These are phyloP conservation scores for Aspergillus quadrilineatus DNA, from an alignment of 2,329 filamentous ascomycete genomes.

Conservation along the genomic window DNA sequence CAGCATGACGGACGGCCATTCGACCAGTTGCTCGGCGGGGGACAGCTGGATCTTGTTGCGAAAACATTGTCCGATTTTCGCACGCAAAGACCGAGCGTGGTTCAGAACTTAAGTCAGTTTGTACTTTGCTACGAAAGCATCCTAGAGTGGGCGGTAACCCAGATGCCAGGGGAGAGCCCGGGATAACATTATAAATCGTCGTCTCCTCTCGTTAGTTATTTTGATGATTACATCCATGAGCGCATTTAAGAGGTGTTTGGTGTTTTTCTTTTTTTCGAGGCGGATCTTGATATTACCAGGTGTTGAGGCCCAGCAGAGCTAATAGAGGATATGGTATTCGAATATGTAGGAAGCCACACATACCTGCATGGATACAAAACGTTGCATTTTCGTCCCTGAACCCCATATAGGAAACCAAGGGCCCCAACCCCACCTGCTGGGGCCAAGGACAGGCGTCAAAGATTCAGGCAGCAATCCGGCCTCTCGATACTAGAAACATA, in stretches of 20 bases:
- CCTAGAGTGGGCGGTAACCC: conserved; percentile 72
- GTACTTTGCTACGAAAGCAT: conserved; percentile 96
- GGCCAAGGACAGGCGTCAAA: too few relatives aligned
- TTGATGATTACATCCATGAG: conserved; percentile 7
- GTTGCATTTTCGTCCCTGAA: neutral
- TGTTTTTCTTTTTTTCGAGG: neutral
- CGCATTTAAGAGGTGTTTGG: conserved; percentile 18
- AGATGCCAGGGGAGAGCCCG: conserved; percentile 11
- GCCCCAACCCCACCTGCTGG: too few relatives aligned
- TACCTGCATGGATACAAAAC: too few relatives aligned
- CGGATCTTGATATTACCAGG: neutral
- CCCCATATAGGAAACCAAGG: neutral
- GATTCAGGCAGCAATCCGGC: too few relatives aligned
- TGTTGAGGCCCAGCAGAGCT: neutral
- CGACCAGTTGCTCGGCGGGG: conserved; percentile 66
- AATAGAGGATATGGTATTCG: neutral
- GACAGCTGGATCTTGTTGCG: conserved; percentile 75
- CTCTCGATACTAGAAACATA: too few relatives aligned
- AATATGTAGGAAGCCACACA: neutral
- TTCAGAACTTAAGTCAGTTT: conserved; percentile 89
- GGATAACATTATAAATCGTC: neutral
- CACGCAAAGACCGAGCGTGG: conserved; percentile 87
- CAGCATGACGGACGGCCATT: conserved; percentile 16
- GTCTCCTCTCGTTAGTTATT: neutral
- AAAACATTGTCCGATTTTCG: conserved; percentile 90